A percentile compares a stretch with the other conserved stretches of the same genome.
Conservation (phyloP, 495 filamentous ascomycete genomes). For the Penicillium tannophilum region DNA sequence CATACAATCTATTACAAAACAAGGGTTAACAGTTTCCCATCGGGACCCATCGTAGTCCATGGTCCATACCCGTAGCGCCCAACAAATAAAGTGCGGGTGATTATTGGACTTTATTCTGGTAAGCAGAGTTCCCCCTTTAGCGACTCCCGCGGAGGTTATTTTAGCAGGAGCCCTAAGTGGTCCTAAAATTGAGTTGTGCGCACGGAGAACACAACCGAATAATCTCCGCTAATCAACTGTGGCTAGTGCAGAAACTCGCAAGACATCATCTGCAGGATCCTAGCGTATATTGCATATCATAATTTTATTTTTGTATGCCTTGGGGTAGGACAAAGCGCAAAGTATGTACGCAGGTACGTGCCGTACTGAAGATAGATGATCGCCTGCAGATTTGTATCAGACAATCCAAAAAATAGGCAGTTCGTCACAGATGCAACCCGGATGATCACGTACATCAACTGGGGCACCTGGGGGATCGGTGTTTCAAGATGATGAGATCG, state of each 20-base stretch:
- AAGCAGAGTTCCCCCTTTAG: background rate
- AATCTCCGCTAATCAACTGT: conserved; percentile 6
- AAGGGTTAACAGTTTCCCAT: conserved; percentile 16
- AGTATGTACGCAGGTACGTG: background rate
- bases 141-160: background rate
- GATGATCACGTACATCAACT: conserved; percentile 28
- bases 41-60: conserved; percentile 23
- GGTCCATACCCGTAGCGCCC: conserved; percentile 19
- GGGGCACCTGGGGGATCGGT: background rate
- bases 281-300: conserved; percentile 24
- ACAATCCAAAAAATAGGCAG: background rate
- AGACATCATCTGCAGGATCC: background rate
- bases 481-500: conserved; percentile 28
- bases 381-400: background rate
- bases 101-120: conserved; percentile 7
- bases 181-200: conserved; percentile 1
- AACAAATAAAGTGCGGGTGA: conserved; percentile 16
- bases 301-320: conserved; percentile 11
- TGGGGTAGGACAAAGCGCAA: background rate
- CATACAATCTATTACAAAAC: background rate
- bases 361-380: background rate
- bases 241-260: background rate
- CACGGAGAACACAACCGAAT: conserved; percentile 7
- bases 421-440: conserved; percentile 9
- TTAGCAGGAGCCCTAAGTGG: conserved; percentile 1